Evolutionary conservation across 225 moss, liverwort and hornwort species (phyloP), one percentile per base, ranked within the genome.

Genomic region (Pseudisothecium myosuroides): DNA sequence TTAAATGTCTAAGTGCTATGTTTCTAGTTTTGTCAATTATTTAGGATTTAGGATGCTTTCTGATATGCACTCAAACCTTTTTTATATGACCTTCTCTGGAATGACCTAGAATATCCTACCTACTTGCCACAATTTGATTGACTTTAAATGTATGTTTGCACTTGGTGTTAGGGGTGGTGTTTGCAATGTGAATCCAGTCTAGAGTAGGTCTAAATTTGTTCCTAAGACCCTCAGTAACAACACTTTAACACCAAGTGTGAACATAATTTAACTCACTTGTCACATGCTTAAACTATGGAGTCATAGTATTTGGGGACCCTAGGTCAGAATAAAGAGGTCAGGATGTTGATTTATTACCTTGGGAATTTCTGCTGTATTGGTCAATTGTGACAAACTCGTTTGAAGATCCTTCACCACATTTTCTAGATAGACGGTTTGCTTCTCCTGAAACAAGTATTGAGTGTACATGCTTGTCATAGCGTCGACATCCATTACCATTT

Each of bases 391-490:
- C 12, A 91, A 88, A 64, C 90, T 95, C 45, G 88, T 93, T 76
- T 92, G 76, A 62, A 96, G 89, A 71, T 97, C 97, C 66, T 90
- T 94, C 0, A 92, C 91, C 55, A 95, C 95, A 76, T 92, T 92
- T 69, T 91, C 91, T 32, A 97, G 76, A 74, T 96, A 95, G 6
- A 88, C 76, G 16, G 87, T 89, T 89, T 96, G 96, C 83, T 96
- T 97, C 61, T 95, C 94, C 76, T 96, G 96, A 85, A 96, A 90
- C 91, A 96, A 93, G 83, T 93, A 92, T 65, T 90, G 93, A 16
- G 93, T 94, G 84, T 96, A 96, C 95, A 96, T 95, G 85, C 91
- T 93, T 22, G 93, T 93, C 95, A 95, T 96, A 34, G 94, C 95
- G 27, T 95, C 94, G 36, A 96, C 95, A 27, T 91, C 92, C 96